These are phyloP conservation scores for Parathielavia hyrcaniae DNA, from an alignment of 495 filamentous ascomycete genomes.

Conservation along the genomic window DNA sequence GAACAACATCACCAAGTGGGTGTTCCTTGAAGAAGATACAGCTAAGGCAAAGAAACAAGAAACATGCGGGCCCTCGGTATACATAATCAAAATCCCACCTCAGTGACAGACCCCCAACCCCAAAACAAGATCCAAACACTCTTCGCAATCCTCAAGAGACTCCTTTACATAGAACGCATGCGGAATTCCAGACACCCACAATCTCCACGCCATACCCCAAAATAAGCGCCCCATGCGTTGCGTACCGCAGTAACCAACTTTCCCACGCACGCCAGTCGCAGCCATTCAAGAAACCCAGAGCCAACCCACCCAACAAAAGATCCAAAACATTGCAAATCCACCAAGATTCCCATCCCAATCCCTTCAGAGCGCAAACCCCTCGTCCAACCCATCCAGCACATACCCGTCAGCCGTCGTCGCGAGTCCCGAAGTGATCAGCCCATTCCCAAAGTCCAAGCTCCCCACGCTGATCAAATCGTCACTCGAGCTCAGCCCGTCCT, in stretches of 20 bases:
- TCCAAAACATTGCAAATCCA: background rate
- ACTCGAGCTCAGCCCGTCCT: conserved; percentile 62
- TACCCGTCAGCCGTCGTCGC: conserved; percentile 29
- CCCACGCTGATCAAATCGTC: conserved; percentile 42
- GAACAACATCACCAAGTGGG: too few relatives aligned
- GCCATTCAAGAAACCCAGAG: background rate
- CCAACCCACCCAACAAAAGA: background rate
- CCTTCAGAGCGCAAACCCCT: conserved; percentile 3
- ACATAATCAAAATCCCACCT: too few relatives aligned
- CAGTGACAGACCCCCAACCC: too few relatives aligned
- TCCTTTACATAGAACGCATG: too few relatives aligned
- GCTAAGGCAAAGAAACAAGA: too few relatives aligned
- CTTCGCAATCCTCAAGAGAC: too few relatives aligned
- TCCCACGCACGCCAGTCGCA: background rate
- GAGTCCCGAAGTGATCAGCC: conserved; percentile 1
- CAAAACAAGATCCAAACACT: too few relatives aligned
- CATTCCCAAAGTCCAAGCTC: conserved; percentile 23
- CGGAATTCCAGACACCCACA: background rate
- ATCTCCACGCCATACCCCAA: conserved; percentile 3
- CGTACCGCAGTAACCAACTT: background rate
- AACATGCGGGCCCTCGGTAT: too few relatives aligned
- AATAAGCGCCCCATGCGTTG: background rate
- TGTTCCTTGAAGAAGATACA: too few relatives aligned
- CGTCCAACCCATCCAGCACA: conserved; percentile 37
- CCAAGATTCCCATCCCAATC: background rate